Percentiles rank a stretch among this genome's conserved stretches.
Conservation (phyloP, 1,284 basidiomycete genomes). For the Marasmius sp. region DNA sequence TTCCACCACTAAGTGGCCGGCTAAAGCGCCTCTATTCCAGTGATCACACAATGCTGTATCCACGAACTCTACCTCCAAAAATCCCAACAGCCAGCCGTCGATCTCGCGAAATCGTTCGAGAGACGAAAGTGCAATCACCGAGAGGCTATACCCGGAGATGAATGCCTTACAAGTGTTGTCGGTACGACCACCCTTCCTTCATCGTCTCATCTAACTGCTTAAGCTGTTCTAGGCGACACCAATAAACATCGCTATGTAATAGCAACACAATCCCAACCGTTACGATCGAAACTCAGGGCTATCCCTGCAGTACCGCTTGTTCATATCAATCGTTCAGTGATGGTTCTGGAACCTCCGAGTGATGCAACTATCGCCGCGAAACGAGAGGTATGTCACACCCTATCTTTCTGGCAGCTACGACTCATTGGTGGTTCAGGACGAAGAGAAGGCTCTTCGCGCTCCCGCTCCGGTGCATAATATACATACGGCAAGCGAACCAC, state of each 20-base stretch:
- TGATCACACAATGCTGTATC: conserved; percentile 97
- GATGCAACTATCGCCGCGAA: conserved; percentile 74
- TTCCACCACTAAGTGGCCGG: conserved; percentile 27
- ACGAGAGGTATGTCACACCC: conserved; percentile 46
- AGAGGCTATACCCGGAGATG: conserved; percentile 76
- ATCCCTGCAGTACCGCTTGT: conserved; percentile 85
- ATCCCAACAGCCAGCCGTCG: conserved; percentile 68
- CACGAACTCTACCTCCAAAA: conserved; percentile 85
- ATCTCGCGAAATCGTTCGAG: conserved; percentile 92
- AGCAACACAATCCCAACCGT: conserved; percentile 72
- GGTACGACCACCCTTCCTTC: conserved; percentile 49
- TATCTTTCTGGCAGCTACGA: neutral
- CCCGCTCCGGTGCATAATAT: conserved; percentile 43
- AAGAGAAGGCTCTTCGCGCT: conserved; percentile 51
- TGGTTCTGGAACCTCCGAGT: conserved; percentile 87
- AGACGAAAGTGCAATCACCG: conserved; percentile 93
- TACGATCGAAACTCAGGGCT: conserved; percentile 63
- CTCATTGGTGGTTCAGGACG: conserved; percentile 40
- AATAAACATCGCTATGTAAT: conserved; percentile 92
- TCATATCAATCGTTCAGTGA: conserved; percentile 87
- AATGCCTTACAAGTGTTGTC: conserved; percentile 83
- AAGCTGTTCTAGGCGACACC: conserved; percentile 56
- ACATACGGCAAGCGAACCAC: conserved; percentile 33
- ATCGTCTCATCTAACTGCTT: conserved; percentile 1
- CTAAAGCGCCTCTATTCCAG: conserved; percentile 50